Evolutionary conservation across 306 rosid species (phyloP).

Genomic region (Clitoria ternatea): DNA sequence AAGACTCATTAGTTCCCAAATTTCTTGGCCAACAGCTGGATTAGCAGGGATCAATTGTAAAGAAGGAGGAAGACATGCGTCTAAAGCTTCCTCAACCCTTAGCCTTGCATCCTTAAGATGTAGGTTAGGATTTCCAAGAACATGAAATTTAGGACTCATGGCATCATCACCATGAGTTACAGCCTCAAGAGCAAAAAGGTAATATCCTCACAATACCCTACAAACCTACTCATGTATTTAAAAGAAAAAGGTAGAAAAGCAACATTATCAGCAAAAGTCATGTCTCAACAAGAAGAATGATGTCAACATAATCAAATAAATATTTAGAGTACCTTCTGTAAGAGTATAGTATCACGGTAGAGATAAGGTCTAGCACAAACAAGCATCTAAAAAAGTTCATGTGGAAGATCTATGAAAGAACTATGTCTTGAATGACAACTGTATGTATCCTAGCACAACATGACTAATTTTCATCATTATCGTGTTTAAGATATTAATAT

Average conservation of each 20-base stretch:
- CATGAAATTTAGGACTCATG: conserved; percentile 27
- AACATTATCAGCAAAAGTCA: conserved; percentile 13
- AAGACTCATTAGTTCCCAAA: conserved; percentile 97
- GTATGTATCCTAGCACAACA: background rate
- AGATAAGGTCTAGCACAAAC: conserved; percentile 82
- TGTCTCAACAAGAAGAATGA: conserved; percentile 1
- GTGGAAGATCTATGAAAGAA: conserved; percentile 65
- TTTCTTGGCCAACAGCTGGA: conserved; percentile 98
- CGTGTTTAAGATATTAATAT: background rate
- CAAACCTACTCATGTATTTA: conserved; percentile 55
- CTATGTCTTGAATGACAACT: conserved; percentile 23
- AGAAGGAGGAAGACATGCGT: conserved; percentile 86
- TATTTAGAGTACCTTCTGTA: conserved; percentile 76
- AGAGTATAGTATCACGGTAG: conserved; percentile 72
- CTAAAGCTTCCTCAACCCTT: conserved; percentile 91
- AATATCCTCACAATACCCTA: conserved; percentile 82
- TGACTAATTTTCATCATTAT: background rate
- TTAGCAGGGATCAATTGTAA: conserved; percentile 94
- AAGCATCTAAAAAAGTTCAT: conserved; percentile 94
- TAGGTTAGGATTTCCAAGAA: conserved; percentile 41
- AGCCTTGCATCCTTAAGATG: conserved; percentile 81
- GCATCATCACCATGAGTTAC: conserved; percentile 38
- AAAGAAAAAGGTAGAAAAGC: background rate
- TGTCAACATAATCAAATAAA: conserved; percentile 8
- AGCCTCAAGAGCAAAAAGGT: conserved; percentile 67